phyloP scores from a whole-genome alignment of 352 stramenopile species.

The Phytophthora cryptogea region DNA sequence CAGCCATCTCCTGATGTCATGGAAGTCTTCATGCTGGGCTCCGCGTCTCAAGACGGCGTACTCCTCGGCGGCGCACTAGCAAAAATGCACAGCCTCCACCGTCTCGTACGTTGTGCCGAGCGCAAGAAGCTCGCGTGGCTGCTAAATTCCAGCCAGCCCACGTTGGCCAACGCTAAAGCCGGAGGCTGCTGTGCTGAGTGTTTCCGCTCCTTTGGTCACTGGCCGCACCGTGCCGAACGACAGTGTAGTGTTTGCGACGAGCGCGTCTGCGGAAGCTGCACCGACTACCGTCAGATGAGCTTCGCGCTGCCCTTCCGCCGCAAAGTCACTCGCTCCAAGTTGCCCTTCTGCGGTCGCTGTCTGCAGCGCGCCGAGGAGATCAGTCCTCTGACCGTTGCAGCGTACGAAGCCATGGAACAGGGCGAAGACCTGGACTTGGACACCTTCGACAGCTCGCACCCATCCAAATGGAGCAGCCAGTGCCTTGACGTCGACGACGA shows the following conservation, averaged over 20 bases:
- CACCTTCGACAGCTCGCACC: constrained; percentile 23
- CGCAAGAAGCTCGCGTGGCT: constrained; percentile 45
- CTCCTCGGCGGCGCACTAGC: constrained; percentile 29
- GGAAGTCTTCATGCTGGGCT: constrained; percentile 39
- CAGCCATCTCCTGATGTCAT: constrained; percentile 31
- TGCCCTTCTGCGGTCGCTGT: constrained; percentile 40
- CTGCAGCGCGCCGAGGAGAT: constrained; percentile 33
- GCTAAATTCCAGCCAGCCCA: constrained; percentile 32
- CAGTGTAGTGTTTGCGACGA: constrained; percentile 41
- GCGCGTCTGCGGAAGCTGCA: constrained; percentile 34
- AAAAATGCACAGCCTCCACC: constrained; percentile 39
- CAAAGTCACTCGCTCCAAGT: constrained; percentile 30
- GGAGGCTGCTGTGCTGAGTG: constrained; percentile 38
- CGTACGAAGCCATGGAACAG: constrained; percentile 36
- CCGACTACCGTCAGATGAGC: constrained; percentile 29
- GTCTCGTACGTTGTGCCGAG: constrained; percentile 27
- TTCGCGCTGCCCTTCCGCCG: constrained; percentile 32
- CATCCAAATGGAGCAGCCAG: constrained; percentile 27
- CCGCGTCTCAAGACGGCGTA: constrained; percentile 31
- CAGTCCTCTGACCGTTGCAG: constrained; percentile 31
- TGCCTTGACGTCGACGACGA: constrained; percentile 33
- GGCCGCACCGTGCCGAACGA: constrained; percentile 29
- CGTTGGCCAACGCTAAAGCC: constrained; percentile 22
- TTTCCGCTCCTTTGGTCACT: constrained; percentile 33
- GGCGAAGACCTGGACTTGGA: constrained; percentile 22